Evolutionary conservation across 2,329 filamentous ascomycete species (phyloP), one percentile per base, ranked within the genome.

Genomic region (Rachicladosporium sp.): DNA sequence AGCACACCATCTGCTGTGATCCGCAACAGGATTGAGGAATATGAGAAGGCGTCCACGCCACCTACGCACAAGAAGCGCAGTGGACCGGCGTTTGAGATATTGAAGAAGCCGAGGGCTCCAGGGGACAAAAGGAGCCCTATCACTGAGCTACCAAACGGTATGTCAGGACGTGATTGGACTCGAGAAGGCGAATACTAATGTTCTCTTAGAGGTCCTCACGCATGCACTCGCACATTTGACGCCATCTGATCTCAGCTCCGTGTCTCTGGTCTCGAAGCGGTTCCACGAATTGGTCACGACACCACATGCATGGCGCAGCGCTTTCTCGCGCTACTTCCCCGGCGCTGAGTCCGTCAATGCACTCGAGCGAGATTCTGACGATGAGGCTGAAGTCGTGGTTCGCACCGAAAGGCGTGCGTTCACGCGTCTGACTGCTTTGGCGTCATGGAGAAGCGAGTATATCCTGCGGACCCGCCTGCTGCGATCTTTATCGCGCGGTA

Each of bases 361-460:
- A 46, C 45, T 55, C 31, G 55, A 63, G 41, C 36, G 35, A 21
- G 52, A 62, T 1, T 64, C 64, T 50, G 65, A 69, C 13, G 61
- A 66, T 15, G 64, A 74, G 62, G 34, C 60, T 63, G 39, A 77
- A 76, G 52, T 60, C 59, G 58, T 63, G 12, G 66, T 87, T 33
- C 74, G 76, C 21, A 80, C 82, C 1, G 82, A 91, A 54, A 74
- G 76, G 50, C 82, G 87, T 33, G 74, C 77, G 47, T 98, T 96
- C 54, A 76, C 83, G 10, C 78, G 88, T 33, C 70, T 98, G 40
- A 93, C 84, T 7, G 71, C 78, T 3, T 65, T 88, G 45, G 82
- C 87, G n/a, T 91, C 88, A 6, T 96, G 91, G 89, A 76, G 89
- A 50, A 95, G 85, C 61, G 91, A 98, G 60, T 98, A 96, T 54